Percentiles rank a stretch among this genome's conserved stretches.
Evolutionary conservation across 148 eudicot genomes (phyloP).

Genomic region (Arctostaphylos glauca): DNA sequence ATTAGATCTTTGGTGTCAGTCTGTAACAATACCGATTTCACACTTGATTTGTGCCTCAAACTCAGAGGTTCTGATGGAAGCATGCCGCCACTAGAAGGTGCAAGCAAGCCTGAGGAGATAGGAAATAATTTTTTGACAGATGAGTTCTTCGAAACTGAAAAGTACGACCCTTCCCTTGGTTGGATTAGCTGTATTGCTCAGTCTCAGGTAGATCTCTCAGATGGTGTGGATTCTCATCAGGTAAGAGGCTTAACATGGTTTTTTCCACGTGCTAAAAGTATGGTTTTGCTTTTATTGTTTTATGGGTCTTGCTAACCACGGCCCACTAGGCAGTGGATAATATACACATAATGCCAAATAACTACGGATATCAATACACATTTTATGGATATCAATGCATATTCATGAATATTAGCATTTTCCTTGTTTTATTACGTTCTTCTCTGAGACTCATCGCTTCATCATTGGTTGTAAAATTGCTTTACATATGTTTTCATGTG

Average conservation of each 20-base stretch:
- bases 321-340: too few species aligned
- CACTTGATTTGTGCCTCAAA: conserved; percentile 73
- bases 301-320: too few species aligned
- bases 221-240: conserved; percentile 32
- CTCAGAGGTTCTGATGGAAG: conserved; percentile 39
- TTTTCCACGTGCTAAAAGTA: neutral
- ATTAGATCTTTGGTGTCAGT: conserved; percentile 91
- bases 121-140: conserved; percentile 45
- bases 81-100: conserved; percentile 29
- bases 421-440: neutral
- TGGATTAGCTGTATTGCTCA: conserved; percentile 49
- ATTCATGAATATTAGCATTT: too few species aligned
- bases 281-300: neutral
- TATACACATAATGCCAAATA: too few species aligned
- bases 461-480: neutral
- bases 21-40: conserved; percentile 65
- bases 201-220: conserved; percentile 27
- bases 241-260: conserved; percentile 30
- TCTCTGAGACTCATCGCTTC: neutral
- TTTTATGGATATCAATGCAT: too few species aligned
- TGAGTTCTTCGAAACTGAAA: conserved; percentile 73
- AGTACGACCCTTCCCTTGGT: conserved; percentile 43
- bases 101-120: conserved; percentile 27
- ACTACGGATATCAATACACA: too few species aligned
- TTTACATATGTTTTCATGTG: neutral